Evolutionary conservation across 768 basidiomycete genomes (phyloP).

Genomic region (Pisolithus marmoratus): DNA sequence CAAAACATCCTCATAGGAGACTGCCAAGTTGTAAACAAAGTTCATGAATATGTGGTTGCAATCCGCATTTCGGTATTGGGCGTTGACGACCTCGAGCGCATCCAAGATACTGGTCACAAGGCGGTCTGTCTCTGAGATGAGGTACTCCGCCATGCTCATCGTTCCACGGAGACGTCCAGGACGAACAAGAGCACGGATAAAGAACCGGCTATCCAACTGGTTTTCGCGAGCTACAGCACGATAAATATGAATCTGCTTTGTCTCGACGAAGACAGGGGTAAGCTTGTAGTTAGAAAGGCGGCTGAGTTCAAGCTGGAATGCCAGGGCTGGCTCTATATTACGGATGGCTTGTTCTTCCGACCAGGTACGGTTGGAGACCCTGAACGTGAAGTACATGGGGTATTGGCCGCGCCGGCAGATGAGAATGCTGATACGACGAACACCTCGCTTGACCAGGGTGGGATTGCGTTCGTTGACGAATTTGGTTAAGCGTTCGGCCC

Average conservation of each 20-base stretch:
- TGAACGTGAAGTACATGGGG: constrained; percentile 91
- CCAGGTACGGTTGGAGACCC: constrained; percentile 71
- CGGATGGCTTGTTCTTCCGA: constrained; percentile 93
- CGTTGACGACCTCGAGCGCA: constrained; percentile 89
- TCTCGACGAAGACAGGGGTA: constrained; percentile 92
- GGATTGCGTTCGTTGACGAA: constrained; percentile 66
- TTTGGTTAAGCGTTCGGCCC: constrained; percentile 64
- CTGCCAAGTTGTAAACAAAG: constrained; percentile 94
- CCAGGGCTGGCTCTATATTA: constrained; percentile 96
- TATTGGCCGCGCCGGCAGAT: constrained; percentile 90
- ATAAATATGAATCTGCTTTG: constrained; percentile 97
- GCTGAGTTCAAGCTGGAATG: constrained; percentile 95
- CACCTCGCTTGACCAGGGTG: constrained; percentile 66
- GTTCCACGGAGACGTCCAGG: constrained; percentile 89
- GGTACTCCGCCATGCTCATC: constrained; percentile 95
- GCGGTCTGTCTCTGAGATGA: constrained; percentile 97
- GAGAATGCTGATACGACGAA: constrained; percentile 88
- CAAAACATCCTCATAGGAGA: constrained; percentile 94
- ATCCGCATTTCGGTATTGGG: constrained; percentile 86
- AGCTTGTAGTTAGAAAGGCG: constrained; percentile 96
- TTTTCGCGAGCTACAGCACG: constrained; percentile 94
- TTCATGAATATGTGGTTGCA: constrained; percentile 99
- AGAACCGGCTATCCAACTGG: constrained; percentile 97
- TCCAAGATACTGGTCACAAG: constrained; percentile 92
- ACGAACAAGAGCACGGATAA: constrained; percentile 92